Evolutionary conservation across 2,329 filamentous ascomycete genomes (phyloP).

Genomic region (Fusarium sp.): DNA sequence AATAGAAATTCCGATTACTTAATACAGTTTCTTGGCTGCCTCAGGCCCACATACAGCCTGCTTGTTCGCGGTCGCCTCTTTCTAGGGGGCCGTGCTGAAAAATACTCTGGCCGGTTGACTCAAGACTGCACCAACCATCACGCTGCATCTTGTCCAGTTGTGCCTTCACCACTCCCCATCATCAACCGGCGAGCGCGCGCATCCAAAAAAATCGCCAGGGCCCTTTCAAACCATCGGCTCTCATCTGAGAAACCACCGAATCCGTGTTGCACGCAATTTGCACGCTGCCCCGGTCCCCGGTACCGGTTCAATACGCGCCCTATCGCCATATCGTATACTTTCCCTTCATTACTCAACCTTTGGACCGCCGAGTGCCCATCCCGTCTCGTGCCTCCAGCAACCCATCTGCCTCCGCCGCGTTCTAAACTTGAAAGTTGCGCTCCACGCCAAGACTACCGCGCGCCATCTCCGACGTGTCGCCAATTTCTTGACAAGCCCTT

Average conservation of each 20-base stretch:
- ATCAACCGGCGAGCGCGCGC: slow-evolving; percentile 67
- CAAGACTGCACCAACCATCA: slow-evolving; percentile 61
- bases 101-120: slow-evolving; percentile 55
- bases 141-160: slow-evolving; percentile 63
- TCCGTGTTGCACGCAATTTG: slow-evolving; percentile 68
- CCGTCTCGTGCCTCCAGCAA: slow-evolving; percentile 31
- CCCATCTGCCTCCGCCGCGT: slow-evolving; percentile 37
- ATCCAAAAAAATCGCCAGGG: slow-evolving; percentile 72
- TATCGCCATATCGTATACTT: slow-evolving; percentile 57
- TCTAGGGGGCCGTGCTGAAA: slow-evolving; percentile 58
- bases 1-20: slow-evolving; percentile 24
- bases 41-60: slow-evolving; percentile 41
- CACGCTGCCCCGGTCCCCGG: slow-evolving; percentile 59
- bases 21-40: slow-evolving; percentile 33
- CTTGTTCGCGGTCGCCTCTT: slow-evolving; percentile 44
- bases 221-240: slow-evolving; percentile 69
- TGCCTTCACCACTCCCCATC: slow-evolving; percentile 67
- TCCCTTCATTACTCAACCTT: slow-evolving; percentile 53
- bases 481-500: slow-evolving; percentile 38
- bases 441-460: slow-evolving; percentile 44
- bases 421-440: slow-evolving; percentile 36
- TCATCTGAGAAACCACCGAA: slow-evolving; percentile 67
- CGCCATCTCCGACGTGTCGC: slow-evolving; percentile 48
- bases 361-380: slow-evolving; percentile 41
- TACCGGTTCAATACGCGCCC: slow-evolving; percentile 57